These are phyloP conservation scores for Diaporthe eres DNA, from an alignment of 2,329 filamentous ascomycete genomes.

Conservation along the genomic window DNA sequence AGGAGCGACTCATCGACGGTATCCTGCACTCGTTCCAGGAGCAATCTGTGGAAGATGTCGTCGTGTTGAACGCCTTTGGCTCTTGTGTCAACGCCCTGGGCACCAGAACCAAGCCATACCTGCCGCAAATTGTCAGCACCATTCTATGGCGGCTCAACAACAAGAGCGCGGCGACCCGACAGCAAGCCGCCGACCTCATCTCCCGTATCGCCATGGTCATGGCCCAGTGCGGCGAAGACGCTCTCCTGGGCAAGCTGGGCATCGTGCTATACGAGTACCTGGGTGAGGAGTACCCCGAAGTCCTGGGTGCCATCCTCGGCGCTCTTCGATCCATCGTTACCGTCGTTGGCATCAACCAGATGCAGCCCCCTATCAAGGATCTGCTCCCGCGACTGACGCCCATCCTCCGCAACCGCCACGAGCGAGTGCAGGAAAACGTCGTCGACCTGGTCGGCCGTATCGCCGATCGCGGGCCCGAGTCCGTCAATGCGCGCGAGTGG, in stretches of 20 bases:
- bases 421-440: slow-evolving; percentile 99
- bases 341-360: slow-evolving; percentile 96
- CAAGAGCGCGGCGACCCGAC: slow-evolving; percentile 95
- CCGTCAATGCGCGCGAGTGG: slow-evolving; percentile 97
- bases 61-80: slow-evolving; percentile 97
- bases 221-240: slow-evolving; percentile 98
- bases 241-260: slow-evolving; percentile 94
- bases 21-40: slow-evolving; percentile 98
- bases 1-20: slow-evolving; percentile 94
- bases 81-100: slow-evolving; percentile 97
- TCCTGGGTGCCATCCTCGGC: slow-evolving; percentile 95
- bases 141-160: slow-evolving; percentile 98
- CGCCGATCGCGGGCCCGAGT: slow-evolving; percentile 95
- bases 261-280: slow-evolving; percentile 97
- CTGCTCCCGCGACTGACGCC: slow-evolving; percentile 94
- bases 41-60: slow-evolving; percentile 94
- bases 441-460: slow-evolving; percentile 98
- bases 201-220: slow-evolving; percentile 98
- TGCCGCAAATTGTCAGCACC: slow-evolving; percentile 96
- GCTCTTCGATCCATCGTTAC: slow-evolving; percentile 96
- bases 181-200: slow-evolving; percentile 96
- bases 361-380: slow-evolving; percentile 98
- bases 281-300: slow-evolving; percentile 98
- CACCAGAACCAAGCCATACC: slow-evolving; percentile 93
- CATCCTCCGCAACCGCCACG: slow-evolving; percentile 98